Base-by-base conservation (phyloP, 805 yeast species). In the Wickerhamiella azymoides region DNA sequence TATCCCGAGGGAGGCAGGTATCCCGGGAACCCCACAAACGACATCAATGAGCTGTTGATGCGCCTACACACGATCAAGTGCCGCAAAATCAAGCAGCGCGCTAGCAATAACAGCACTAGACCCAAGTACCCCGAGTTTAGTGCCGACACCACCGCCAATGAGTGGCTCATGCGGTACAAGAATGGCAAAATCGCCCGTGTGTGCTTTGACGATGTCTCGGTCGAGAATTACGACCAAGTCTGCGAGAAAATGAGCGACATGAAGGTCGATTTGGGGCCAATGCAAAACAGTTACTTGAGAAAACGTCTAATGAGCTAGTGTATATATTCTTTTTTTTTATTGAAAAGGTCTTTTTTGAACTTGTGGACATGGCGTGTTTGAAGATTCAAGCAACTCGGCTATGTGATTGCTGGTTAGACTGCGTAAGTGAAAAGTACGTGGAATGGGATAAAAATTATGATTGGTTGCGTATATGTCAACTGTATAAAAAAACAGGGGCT, bases 11-110 rank as follows among this genome's bases (percentile, higher is more conserved):
- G 53, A 1, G 53, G 53, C 1, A 30, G 46, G 3, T 56, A 56
- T 35, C 59, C 59, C 1, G 57, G 56, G 1, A 30, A 28, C 1
- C 48, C 17, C 4, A 50, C 56, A 1, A 53, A 56, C 33, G 53
- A 54, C 13, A 49, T 56, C 35, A 18, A 47, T 9, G 40, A 13
- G 13, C 53, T 56, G 2, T 33, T 56, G 30, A 43, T 46, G 45
- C 43, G 30, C 10, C 35, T 54, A 5, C 50, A 49, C 5, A 14
- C 24, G 5, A 35, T 18, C n/a, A 13, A 25, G 19, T 17, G 17
- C 9, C 16, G 27, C 13, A 14, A 17, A 5, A 26, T 10, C 14
- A 21, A 46, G 17, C 46, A 18, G 6, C 11, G 30, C 2, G 27
- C 32, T 2, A 7, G 33, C 2, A 21, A 28, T 19, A 18, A 41